Percentiles rank a stretch among this genome's conserved stretches.
phyloP scores from a whole-genome alignment of 2,329 filamentous ascomycete species.

The Ophiostoma tasmaniense region DNA sequence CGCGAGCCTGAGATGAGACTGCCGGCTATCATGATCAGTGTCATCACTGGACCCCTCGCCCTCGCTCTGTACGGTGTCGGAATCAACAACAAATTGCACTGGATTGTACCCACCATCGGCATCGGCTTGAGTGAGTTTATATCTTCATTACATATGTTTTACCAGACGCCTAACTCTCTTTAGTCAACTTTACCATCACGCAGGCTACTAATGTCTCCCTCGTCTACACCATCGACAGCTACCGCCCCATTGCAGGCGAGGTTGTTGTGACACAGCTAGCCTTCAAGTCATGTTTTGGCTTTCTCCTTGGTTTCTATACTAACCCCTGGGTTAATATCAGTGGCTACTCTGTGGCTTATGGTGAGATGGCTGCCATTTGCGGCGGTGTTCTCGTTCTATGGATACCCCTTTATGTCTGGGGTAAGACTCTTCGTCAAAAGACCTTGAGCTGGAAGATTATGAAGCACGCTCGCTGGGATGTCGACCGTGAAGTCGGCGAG shows the following conservation, averaged over 20 bases:
- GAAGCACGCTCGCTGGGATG: constrained; percentile 40
- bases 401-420: constrained; percentile 45
- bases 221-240: constrained; percentile 50
- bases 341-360: constrained; percentile 45
- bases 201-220: constrained; percentile 48
- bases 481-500: constrained; percentile 48
- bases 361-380: constrained; percentile 49
- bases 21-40: constrained; percentile 42
- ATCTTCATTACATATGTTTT: neutral
- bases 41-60: constrained; percentile 40
- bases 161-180: neutral
- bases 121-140: constrained; percentile 40
- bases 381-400: constrained; percentile 38
- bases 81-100: constrained; percentile 39
- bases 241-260: constrained; percentile 50
- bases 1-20: constrained; percentile 46
- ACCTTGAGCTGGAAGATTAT: constrained; percentile 42
- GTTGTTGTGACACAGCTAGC: constrained; percentile 43
- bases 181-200: constrained; percentile 48
- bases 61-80: constrained; percentile 41
- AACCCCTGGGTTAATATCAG: constrained; percentile 46
- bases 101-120: constrained; percentile 49
- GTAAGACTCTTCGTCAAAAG: constrained; percentile 37
- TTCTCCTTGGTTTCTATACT: constrained; percentile 51
- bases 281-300: constrained; percentile 50